Evolutionary conservation across 805 yeast species (phyloP).

Genomic region (Wickerhamomyces tratensis): DNA sequence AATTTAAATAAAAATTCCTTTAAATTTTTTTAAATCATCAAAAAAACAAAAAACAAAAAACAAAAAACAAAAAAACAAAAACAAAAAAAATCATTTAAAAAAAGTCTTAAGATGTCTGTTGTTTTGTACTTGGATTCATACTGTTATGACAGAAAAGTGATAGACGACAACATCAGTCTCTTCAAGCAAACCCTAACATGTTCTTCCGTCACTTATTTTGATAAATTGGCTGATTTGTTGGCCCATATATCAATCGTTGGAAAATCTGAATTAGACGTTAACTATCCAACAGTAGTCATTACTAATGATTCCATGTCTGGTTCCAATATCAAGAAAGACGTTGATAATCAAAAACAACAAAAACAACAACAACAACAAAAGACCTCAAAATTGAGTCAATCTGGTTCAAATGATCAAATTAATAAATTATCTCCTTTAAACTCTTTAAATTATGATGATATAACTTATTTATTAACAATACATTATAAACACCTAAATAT

Average conservation of each 20-base stretch:
- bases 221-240: slow-evolving; percentile 8
- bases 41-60: no score
- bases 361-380: no score
- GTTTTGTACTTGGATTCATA: neutral
- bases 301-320: slow-evolving; percentile 7
- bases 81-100: no score
- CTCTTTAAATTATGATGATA: slow-evolving; percentile 5
- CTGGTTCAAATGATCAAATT: no score
- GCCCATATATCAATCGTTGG: slow-evolving; percentile 12
- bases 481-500: slow-evolving; percentile 17
- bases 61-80: no score
- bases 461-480: slow-evolving; percentile 5
- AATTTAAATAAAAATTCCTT: no score
- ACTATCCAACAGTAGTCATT: slow-evolving; percentile 16
- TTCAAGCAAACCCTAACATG: slow-evolving; percentile 3
- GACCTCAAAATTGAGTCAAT: no score
- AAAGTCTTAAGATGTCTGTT: neutral
- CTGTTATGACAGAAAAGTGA: neutral
- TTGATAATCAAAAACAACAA: neutral
- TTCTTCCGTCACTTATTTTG: slow-evolving; percentile 4
- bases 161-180: neutral
- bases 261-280: slow-evolving; percentile 17
- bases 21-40: no score
- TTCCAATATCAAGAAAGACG: no score
- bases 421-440: slow-evolving; percentile 4